Percentiles rank a stretch among this genome's conserved stretches.
These are phyloP conservation scores for Beauveria rudraprayagi DNA, from an alignment of 2,329 filamentous ascomycete species.

Conservation along the genomic window DNA sequence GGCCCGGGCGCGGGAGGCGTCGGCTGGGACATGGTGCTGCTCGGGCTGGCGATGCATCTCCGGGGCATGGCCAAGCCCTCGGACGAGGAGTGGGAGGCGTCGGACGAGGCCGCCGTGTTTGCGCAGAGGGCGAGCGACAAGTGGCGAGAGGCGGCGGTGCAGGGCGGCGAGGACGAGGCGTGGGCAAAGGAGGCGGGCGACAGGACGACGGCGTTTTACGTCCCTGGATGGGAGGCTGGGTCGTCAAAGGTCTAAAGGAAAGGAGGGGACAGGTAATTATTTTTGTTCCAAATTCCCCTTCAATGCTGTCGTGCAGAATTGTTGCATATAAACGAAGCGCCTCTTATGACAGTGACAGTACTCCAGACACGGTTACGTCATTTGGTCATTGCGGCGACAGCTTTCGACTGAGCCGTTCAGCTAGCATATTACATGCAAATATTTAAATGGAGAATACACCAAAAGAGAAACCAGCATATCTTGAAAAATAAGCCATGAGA, in stretches of 20 bases:
- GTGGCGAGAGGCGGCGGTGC: background rate
- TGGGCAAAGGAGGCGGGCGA: constrained; percentile 1
- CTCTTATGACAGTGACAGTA: too few relatives aligned
- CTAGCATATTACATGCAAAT: too few relatives aligned
- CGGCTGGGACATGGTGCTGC: constrained; percentile 7
- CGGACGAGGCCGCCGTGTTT: background rate
- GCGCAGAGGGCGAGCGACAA: background rate
- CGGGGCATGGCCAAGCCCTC: background rate
- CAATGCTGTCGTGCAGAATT: too few relatives aligned
- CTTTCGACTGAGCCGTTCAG: too few relatives aligned
- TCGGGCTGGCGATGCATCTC: background rate
- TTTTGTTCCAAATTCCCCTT: too few relatives aligned
- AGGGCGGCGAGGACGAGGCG: background rate
- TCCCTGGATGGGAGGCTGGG: background rate
- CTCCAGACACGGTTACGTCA: too few relatives aligned
- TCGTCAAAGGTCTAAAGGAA: background rate
- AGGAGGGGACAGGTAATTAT: too few relatives aligned
- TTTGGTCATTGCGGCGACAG: too few relatives aligned
- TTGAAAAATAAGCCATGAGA: too few relatives aligned
- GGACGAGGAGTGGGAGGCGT: background rate
- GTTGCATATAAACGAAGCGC: too few relatives aligned
- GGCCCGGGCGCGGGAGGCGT: constrained; percentile 7
- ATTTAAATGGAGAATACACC: too few relatives aligned
- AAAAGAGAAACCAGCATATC: too few relatives aligned
- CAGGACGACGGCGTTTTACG: constrained; percentile 3